Percentiles rank a stretch among this genome's conserved stretches.
Conservation (phyloP, 176 grass and related monocot genomes). For the Oryza meyeriana region DNA sequence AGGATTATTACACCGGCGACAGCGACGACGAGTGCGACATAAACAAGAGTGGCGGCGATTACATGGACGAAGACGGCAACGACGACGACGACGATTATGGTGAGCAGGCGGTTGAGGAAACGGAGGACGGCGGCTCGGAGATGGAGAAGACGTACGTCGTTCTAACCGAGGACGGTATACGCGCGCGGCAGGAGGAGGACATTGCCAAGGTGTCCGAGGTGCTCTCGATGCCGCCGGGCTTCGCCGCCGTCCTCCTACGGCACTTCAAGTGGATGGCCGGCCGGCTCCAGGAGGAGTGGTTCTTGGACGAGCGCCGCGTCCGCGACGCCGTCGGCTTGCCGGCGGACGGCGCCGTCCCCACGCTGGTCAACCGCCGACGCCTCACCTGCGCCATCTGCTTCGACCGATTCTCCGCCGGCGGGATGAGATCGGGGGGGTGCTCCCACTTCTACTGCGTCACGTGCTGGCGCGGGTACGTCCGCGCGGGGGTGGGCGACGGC, state of each 20-base stretch:
- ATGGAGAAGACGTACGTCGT: neutral
- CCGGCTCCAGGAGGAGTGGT: slow-evolving; percentile 25
- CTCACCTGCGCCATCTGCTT: slow-evolving; percentile 41
- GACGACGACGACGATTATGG: neutral
- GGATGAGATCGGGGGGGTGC: slow-evolving; percentile 34
- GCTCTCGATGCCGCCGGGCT: neutral
- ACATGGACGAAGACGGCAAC: neutral
- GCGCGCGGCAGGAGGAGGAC: slow-evolving; percentile 10
- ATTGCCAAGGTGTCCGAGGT: neutral
- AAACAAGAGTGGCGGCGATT: neutral
- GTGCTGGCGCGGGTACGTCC: slow-evolving; percentile 53
- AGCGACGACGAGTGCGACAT: neutral
- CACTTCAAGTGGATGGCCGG: slow-evolving; percentile 23
- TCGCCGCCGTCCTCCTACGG: slow-evolving; percentile 21
- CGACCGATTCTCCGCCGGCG: neutral
- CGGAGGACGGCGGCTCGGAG: neutral
- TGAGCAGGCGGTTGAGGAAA: neutral
- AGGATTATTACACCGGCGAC: neutral
- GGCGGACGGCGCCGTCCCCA: neutral
- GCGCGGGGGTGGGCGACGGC: slow-evolving; percentile 38
- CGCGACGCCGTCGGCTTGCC: slow-evolving; percentile 26
- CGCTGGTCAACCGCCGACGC: neutral
- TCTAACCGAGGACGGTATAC: neutral
- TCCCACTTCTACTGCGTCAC: slow-evolving; percentile 32
- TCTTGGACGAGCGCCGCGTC: slow-evolving; percentile 25